These are phyloP conservation scores for Gossypium ekmanianum DNA, from an alignment of 345 rosid genomes.

Conservation along the genomic window DNA sequence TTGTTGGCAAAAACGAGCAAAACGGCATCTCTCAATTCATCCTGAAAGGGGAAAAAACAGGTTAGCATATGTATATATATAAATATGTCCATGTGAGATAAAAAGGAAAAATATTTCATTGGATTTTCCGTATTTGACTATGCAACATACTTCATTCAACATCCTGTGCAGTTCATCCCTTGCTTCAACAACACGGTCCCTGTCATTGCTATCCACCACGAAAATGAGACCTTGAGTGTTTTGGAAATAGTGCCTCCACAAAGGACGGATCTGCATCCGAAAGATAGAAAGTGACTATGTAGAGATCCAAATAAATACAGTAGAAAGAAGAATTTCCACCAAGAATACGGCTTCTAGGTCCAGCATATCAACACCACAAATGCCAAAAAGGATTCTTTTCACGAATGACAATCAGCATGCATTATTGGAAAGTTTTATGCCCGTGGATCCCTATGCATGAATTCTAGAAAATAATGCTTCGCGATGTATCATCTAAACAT, in stretches of 20 bases:
- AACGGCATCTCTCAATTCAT: slow-evolving; percentile 86
- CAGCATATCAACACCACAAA: neutral
- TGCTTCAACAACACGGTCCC: slow-evolving; percentile 69
- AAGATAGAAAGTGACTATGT: slow-evolving; percentile 5
- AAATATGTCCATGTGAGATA: neutral
- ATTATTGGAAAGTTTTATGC: neutral
- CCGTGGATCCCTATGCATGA: neutral
- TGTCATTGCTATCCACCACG: slow-evolving; percentile 74
- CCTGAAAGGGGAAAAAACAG: neutral
- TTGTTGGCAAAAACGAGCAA: slow-evolving; percentile 91
- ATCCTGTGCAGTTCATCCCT: slow-evolving; percentile 73
- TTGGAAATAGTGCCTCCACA: slow-evolving; percentile 85
- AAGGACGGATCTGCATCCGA: slow-evolving; percentile 55
- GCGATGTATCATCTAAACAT: neutral
- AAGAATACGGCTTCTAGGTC: neutral
- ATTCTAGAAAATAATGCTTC: neutral
- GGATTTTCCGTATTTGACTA: neutral
- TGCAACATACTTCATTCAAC: slow-evolving; percentile 54
- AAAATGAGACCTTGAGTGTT: slow-evolving; percentile 73
- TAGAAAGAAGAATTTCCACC: neutral
- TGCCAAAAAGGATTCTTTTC: neutral
- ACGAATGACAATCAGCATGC: neutral
- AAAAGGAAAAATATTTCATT: neutral
- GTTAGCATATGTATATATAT: neutral
- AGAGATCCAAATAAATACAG: neutral